Evolutionary conservation across 2,329 filamentous ascomycete genomes (phyloP).

Genomic region (Penicillium occitanis): DNA sequence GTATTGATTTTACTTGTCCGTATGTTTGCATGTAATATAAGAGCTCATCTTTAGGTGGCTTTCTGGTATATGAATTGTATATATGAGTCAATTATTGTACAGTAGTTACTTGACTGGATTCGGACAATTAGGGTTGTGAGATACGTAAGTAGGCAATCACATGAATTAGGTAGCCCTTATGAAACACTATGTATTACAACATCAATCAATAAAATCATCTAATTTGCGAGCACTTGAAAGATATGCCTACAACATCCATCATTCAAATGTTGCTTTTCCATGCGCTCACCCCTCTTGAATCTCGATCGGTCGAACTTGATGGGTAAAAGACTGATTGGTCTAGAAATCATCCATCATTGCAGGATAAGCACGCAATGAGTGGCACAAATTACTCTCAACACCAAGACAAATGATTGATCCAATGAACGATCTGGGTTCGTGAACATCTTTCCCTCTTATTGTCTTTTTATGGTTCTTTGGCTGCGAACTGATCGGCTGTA

Average conservation of each 20-base stretch:
- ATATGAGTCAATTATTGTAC: neutral
- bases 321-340: constrained; percentile 3
- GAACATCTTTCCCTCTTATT: neutral
- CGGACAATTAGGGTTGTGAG: neutral
- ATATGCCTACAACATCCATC: neutral
- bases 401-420: neutral
- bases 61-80: constrained; percentile 4
- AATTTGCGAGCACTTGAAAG: neutral
- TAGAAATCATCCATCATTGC: too few species aligned
- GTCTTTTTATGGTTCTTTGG: neutral
- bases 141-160: neutral
- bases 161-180: neutral
- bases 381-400: constrained; percentile 2
- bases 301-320: neutral
- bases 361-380: constrained; percentile 11
- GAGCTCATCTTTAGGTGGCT: neutral
- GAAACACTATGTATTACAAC: neutral
- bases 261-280: neutral
- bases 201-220: neutral
- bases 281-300: neutral
- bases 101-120: neutral
- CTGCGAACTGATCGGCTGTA: constrained; percentile 2
- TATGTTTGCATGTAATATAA: constrained; percentile 6
- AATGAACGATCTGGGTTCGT: neutral
- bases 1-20: constrained; percentile 1